A percentile compares a stretch with the other conserved stretches of the same genome.
Conservation (phyloP, 192 early-diverging fungal genomes). For the Backusella psychrophila region DNA sequence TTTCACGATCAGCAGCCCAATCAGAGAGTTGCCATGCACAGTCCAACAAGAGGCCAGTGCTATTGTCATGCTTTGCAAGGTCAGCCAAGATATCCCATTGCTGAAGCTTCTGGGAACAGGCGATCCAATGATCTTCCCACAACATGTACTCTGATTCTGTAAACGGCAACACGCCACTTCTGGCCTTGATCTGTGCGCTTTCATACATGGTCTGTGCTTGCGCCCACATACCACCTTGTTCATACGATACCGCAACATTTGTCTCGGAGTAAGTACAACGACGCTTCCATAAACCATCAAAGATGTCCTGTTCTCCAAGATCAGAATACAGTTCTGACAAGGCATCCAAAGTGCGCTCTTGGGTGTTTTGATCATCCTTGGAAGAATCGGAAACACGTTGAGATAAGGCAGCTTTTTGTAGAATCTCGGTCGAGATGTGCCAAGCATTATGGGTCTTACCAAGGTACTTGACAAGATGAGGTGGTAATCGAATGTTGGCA, state of each 20-base stretch:
- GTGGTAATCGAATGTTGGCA: constrained; percentile 78
- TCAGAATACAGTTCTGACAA: constrained; percentile 79
- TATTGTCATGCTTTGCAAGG: constrained; percentile 86
- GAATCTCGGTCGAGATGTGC: constrained; percentile 83
- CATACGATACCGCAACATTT: constrained; percentile 92
- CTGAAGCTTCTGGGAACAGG: constrained; percentile 86
- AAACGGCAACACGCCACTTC: constrained; percentile 82
- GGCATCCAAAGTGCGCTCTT: constrained; percentile 88
- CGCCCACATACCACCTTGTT: constrained; percentile 92
- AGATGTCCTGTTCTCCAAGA: constrained; percentile 92
- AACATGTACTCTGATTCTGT: constrained; percentile 94
- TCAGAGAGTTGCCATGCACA: constrained; percentile 94
- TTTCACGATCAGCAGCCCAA: constrained; percentile 83
- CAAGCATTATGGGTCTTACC: constrained; percentile 92
- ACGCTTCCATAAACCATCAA: constrained; percentile 89
- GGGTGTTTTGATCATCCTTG: constrained; percentile 86
- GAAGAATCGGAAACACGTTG: constrained; percentile 40
- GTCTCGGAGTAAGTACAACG: constrained; percentile 90
- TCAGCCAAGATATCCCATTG: constrained; percentile 97
- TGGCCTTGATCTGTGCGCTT: constrained; percentile 87
- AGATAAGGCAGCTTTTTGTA: constrained; percentile 67
- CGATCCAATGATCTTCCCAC: constrained; percentile 98
- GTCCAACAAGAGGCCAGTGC: constrained; percentile 85
- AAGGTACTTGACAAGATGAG: constrained; percentile 90
- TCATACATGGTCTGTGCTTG: constrained; percentile 92